Evolutionary conservation across 176 grass and related monocot genomes (phyloP), one percentile per base, ranked within the genome.

Genomic region (Ensete glaucum): DNA sequence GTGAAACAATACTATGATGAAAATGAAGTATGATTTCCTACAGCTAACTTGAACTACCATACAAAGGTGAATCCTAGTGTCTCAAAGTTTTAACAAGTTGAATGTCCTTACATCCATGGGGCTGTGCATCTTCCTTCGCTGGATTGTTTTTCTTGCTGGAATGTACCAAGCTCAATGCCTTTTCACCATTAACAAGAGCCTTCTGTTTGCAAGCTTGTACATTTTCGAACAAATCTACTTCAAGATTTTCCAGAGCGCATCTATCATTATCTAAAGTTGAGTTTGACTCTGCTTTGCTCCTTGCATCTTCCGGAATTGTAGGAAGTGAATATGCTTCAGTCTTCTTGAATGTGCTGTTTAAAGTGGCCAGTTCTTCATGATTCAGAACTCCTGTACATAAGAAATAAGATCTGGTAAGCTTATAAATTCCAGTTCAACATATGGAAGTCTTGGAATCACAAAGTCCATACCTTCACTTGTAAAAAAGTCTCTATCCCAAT

Each of bases 401-500:
- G 14, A 62, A n/a, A 65, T 52, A 87, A 54, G 12, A 50, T 34
- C 25, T 62, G 53, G 15, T 19, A 72, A 48, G 20, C 19, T 8
- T n/a, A 19, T 57, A 69, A 34, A 53, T 67, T 78, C 56, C 63
- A 68, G 21, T 67, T 48, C 11, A 73, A 17, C 10, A 25, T 27
- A 9, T 27, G 50, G 17, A 52, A 59, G 5, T 55, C 54, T 43
- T 52, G 17, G 15, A 19, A 27, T 8, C 48, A 77, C 10, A 52
- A 72, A 25, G 16, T 27, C 1, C 12, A 52, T 51, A 94, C 86
- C 86, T 89, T 99, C 82, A 64, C 88, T 82, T 52, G 86, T 94
- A 64, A 99, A 91, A 60, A 99, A 99, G 57, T 88, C 95, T 17
- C 86, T 91, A 62, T 94, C 82, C 90, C 95, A 99, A 1, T 88